These are phyloP conservation scores for Physcia stellaris DNA, from an alignment of 495 filamentous ascomycete species.

Conservation along the genomic window DNA sequence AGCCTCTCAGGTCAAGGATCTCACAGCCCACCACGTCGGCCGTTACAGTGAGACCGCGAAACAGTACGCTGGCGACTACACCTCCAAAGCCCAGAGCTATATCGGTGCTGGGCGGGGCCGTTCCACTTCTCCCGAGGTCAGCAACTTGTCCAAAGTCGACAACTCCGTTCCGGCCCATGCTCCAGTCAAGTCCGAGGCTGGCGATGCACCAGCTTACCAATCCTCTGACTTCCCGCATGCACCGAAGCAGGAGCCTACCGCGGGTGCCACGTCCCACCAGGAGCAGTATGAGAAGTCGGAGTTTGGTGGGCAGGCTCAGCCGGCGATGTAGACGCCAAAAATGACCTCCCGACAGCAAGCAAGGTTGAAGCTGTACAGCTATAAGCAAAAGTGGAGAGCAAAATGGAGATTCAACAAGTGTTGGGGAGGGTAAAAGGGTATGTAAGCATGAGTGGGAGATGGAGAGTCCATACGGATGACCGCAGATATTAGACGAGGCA, in stretches of 20 bases:
- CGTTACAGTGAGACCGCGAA: constrained; percentile 64
- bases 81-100: constrained; percentile 69
- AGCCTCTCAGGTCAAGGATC: constrained; percentile 61
- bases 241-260: constrained; percentile 39
- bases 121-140: constrained; percentile 33
- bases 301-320: constrained; percentile 17
- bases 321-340: too few species aligned
- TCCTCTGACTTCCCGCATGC: constrained; percentile 46
- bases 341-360: too few species aligned
- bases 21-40: constrained; percentile 70
- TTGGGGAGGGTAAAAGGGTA: too few species aligned
- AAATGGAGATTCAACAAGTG: too few species aligned
- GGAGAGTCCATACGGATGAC: too few species aligned
- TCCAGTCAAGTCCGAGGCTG: constrained; percentile 26
- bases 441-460: too few species aligned
- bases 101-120: constrained; percentile 40
- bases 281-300: constrained; percentile 17
- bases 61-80: constrained; percentile 72
- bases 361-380: too few species aligned
- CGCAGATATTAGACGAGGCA: too few species aligned
- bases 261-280: constrained; percentile 15
- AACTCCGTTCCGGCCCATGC: constrained; percentile 26
- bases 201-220: constrained; percentile 18
- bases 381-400: too few species aligned
- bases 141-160: constrained; percentile 22